Base-by-base conservation (phyloP, 441 rosid genomes). In the Cnidoscolus chayamansa region DNA sequence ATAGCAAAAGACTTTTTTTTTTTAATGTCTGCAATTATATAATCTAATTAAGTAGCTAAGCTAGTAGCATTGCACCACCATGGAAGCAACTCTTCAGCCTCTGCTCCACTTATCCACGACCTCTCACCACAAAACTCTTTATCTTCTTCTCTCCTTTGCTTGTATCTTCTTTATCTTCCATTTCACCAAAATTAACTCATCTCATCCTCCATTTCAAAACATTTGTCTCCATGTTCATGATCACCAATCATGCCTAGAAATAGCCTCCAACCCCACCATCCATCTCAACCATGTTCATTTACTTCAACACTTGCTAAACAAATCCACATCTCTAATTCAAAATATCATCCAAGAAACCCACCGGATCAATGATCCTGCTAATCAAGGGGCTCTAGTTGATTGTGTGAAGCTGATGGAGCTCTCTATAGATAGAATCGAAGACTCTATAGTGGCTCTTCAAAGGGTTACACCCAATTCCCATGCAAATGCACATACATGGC, bases 401-500 rank as follows among this genome's bases (percentile, higher is more conserved):
- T 88, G 93, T 50, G 59, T 80, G 60, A 86, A 82, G 76, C 72
- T 91, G 78, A 78, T 89, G 89, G 93, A 86, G 15, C 70, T 79
- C 51, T 88, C 97, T 32, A 62, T 68, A 58, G 86, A 86, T 8
- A 82, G 92, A 72, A 75, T 86, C 73, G n/a, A 55, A 30, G 79
- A 75, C 67, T 82, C 92, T 6, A 70, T 82, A 19, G 73, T 8
- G 1, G 85, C 83, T 67, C 84, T 91, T 30, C 53, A 62, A 58
- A 76, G 72, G 5, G 68, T 59, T 12, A 77, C 77, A 45, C 53
- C 68, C 15, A 71, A 63, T 74, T 85, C 90, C 1, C 72, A 71
- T 76, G 82, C 78, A 3, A 77, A 85, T 72, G 88, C 84, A 4
- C 97, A 88, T 57, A 35, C 86, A 49, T 91, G 94, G 97, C 76